Conservation (phyloP, 2,329 filamentous ascomycete species). For the Epichloe typhina region DNA sequence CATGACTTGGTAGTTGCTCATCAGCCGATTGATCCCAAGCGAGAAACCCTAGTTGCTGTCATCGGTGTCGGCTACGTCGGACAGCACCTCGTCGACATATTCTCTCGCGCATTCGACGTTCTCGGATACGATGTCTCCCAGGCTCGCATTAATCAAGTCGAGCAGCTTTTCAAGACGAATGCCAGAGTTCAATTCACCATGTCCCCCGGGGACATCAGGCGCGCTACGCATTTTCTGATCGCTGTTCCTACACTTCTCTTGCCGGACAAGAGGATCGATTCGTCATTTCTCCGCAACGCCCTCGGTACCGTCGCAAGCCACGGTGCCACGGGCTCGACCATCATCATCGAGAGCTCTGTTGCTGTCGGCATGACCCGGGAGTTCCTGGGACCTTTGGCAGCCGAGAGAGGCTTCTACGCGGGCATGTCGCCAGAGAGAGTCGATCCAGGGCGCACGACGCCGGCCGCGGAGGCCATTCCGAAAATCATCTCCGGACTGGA, state of each 20-base stretch:
- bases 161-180: constrained; percentile 14
- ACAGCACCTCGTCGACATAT: constrained; percentile 31
- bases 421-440: constrained; percentile 41
- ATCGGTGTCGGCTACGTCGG: constrained; percentile 42
- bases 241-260: constrained; percentile 38
- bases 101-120: constrained; percentile 26
- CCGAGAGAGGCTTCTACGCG: constrained; percentile 27
- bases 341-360: constrained; percentile 41
- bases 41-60: constrained; percentile 28
- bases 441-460: constrained; percentile 33
- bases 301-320: constrained; percentile 26
- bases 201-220: constrained; percentile 23
- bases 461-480: constrained; percentile 30
- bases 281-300: constrained; percentile 31
- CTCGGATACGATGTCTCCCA: constrained; percentile 36
- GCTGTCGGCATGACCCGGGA: constrained; percentile 40
- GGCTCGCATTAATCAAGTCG: constrained; percentile 22
- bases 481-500: constrained; percentile 41
- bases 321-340: constrained; percentile 29
- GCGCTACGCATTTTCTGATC: constrained; percentile 39
- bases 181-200: constrained; percentile 24
- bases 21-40: constrained; percentile 2
- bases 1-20: constrained; percentile 7
- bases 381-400: constrained; percentile 32
- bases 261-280: constrained; percentile 32